Conservation (phyloP, 106 monocot species). For the Allium fistulosum region DNA sequence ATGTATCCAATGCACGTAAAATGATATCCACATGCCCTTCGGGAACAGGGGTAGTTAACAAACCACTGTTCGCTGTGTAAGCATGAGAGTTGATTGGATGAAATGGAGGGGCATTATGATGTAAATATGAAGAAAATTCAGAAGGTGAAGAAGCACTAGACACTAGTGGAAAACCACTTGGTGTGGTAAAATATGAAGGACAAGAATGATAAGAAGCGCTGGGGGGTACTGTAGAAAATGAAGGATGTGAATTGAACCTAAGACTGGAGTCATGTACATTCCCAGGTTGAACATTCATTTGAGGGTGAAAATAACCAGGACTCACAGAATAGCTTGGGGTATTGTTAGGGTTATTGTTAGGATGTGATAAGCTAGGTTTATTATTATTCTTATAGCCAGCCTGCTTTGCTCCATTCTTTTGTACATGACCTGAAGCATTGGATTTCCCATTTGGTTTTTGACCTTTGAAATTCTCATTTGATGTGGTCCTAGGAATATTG, state of each 20-base stretch:
- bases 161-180: background rate
- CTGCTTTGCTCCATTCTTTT: background rate
- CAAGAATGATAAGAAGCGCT: background rate
- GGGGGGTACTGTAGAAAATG: background rate
- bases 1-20: constrained; percentile 30
- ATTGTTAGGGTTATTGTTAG: constrained; percentile 12
- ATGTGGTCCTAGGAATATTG: background rate
- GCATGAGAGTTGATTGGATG: background rate
- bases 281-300: background rate
- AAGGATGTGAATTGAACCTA: background rate
- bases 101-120: constrained; percentile 4
- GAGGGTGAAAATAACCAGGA: background rate
- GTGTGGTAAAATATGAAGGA: background rate
- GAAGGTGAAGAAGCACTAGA: background rate
- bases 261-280: background rate
- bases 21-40: constrained; percentile 5
- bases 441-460: constrained; percentile 3
- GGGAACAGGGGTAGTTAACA: background rate
- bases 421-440: background rate
- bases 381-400: constrained; percentile 1
- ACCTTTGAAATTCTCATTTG: constrained; percentile 1
- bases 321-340: background rate
- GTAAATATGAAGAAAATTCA: background rate
- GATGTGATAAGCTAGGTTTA: background rate
- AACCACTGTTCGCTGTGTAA: background rate